phyloP scores from a whole-genome alignment of 192 early-diverging fungal genomes.

The Physocladia obscura region DNA sequence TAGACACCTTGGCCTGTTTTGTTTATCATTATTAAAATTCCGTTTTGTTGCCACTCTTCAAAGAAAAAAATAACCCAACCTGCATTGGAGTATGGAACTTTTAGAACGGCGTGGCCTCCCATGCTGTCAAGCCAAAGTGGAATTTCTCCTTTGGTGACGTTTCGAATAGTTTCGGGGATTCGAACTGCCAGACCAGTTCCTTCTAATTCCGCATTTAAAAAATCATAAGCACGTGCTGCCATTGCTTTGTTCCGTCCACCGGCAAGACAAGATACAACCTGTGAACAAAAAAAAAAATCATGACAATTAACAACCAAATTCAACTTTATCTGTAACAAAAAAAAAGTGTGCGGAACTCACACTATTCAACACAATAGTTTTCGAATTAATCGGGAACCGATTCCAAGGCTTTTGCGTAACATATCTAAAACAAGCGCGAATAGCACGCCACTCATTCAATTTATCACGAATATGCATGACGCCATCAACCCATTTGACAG shows the following conservation, averaged over 20 bases:
- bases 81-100: constrained; percentile 86
- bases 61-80: constrained; percentile 17
- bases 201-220: constrained; percentile 76
- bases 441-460: constrained; percentile 70
- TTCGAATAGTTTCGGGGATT: constrained; percentile 84
- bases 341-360: constrained; percentile 8
- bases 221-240: constrained; percentile 83
- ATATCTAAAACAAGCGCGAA: constrained; percentile 83
- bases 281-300: not conserved
- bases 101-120: constrained; percentile 85
- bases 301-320: not conserved
- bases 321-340: constrained; percentile 59
- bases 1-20: constrained; percentile 74
- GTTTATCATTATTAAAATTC: not conserved
- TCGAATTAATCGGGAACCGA: constrained; percentile 72
- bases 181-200: constrained; percentile 69
- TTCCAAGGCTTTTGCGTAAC: constrained; percentile 88
- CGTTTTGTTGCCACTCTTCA: not conserved
- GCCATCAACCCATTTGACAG: constrained; percentile 75
- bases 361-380: constrained; percentile 75
- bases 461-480: constrained; percentile 67
- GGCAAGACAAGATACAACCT: constrained; percentile 78
- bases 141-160: constrained; percentile 77
- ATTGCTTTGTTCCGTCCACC: constrained; percentile 91
- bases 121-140: constrained; percentile 79